Evolutionary conservation across 208 protist genomes (phyloP).

Genomic region (Porcisia deanei): DNA sequence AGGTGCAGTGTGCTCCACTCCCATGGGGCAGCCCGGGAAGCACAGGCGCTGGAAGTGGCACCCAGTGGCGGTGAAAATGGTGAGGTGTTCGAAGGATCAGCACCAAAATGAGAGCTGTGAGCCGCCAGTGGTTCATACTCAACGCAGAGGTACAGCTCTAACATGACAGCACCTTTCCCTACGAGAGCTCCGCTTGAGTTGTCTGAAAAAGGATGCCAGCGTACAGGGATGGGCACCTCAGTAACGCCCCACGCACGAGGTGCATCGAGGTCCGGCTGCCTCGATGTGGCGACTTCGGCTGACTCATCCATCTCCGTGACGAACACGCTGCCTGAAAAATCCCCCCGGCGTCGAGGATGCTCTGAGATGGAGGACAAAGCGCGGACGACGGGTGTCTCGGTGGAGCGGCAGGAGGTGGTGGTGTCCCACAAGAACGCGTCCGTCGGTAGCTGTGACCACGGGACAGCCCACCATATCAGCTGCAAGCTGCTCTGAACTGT

Average conservation of each 20-base stretch:
- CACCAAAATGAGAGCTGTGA: background rate
- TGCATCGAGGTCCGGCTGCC: background rate
- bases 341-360: background rate
- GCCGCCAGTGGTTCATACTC: constrained; percentile 15
- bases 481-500: background rate
- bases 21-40: background rate
- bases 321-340: constrained; percentile 7
- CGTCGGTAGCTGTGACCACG: background rate
- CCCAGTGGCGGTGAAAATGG: background rate
- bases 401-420: background rate
- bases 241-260: constrained; percentile 14
- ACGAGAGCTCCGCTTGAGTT: background rate
- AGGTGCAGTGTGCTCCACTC: constrained; percentile 10
- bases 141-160: constrained; percentile 21
- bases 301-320: constrained; percentile 11
- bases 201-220: constrained; percentile 14
- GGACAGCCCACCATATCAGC: constrained; percentile 13
- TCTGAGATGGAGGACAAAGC: background rate
- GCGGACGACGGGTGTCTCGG: background rate
- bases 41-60: background rate
- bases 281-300: background rate
- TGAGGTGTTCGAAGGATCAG: background rate
- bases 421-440: constrained; percentile 28
- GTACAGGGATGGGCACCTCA: constrained; percentile 28
- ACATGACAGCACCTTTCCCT: background rate